Percentiles rank a stretch among this genome's conserved stretches.
phyloP scores from a whole-genome alignment of 495 filamentous ascomycete genomes.

The Neurospora tetrasperma region DNA sequence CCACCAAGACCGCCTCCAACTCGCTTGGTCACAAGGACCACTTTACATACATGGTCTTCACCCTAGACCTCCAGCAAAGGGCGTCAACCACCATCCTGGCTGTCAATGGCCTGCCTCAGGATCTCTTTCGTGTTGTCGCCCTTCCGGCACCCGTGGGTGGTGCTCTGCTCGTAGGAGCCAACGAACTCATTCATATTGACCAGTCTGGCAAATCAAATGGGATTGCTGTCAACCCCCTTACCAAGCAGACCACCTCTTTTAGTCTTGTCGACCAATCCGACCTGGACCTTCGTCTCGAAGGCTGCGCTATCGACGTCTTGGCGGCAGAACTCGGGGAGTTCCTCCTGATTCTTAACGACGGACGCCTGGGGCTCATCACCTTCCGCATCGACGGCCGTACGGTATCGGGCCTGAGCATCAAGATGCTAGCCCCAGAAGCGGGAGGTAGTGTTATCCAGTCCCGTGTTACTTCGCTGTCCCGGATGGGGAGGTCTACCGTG shows the following conservation, averaged over 20 bases:
- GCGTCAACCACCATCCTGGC: slow-evolving; percentile 90
- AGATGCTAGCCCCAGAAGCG: slow-evolving; percentile 45
- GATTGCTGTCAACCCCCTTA: slow-evolving; percentile 87
- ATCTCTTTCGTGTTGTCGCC: slow-evolving; percentile 75
- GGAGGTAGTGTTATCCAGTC: slow-evolving; percentile 53
- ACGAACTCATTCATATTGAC: slow-evolving; percentile 91
- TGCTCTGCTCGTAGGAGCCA: slow-evolving; percentile 72
- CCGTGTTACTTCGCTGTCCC: slow-evolving; percentile 56
- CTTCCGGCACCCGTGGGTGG: slow-evolving; percentile 82
- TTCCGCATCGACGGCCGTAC: slow-evolving; percentile 90
- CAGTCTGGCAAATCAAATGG: slow-evolving; percentile 90
- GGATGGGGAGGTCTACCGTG: slow-evolving; percentile 56
- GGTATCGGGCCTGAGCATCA: slow-evolving; percentile 72
- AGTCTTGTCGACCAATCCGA: slow-evolving; percentile 75
- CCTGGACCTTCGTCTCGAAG: slow-evolving; percentile 69
- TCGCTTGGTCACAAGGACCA: slow-evolving; percentile 77
- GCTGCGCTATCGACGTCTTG: slow-evolving; percentile 67
- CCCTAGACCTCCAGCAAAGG: slow-evolving; percentile 84
- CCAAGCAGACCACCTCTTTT: slow-evolving; percentile 68
- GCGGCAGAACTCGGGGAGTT: slow-evolving; percentile 67
- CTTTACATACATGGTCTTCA: slow-evolving; percentile 85
- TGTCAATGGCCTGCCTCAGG: slow-evolving; percentile 74
- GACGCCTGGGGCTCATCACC: slow-evolving; percentile 61
- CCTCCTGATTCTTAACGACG: slow-evolving; percentile 70
- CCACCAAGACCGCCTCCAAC: slow-evolving; percentile 56